Conservation (phyloP, 139 green algal species). For the Protoeuglena noctilucae region DNA sequence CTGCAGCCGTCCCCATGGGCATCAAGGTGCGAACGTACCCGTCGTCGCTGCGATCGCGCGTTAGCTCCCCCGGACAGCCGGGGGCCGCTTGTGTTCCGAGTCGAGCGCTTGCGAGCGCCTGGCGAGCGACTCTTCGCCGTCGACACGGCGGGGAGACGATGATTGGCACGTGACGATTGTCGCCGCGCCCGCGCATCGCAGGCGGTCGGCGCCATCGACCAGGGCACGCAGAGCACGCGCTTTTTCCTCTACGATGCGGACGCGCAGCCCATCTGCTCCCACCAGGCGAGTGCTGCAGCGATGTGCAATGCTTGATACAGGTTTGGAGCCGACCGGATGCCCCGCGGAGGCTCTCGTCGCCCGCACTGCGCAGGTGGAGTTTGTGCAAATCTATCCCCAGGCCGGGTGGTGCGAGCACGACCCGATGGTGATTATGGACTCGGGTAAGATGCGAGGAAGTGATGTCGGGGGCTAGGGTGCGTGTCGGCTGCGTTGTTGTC, state of each 20-base stretch:
- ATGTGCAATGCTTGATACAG: background rate
- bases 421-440: conserved; percentile 56
- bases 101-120: too few species aligned
- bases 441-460: conserved; percentile 20
- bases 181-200: too few species aligned
- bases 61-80: too few species aligned
- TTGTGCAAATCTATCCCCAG: conserved; percentile 50
- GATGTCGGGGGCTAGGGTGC: conserved; percentile 11
- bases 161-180: too few species aligned
- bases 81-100: too few species aligned
- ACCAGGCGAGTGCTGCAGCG: conserved; percentile 21
- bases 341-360: background rate
- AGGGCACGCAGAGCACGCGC: conserved; percentile 80
- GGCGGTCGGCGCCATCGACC: conserved; percentile 64
- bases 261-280: conserved; percentile 27
- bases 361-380: conserved; percentile 15
- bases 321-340: background rate
- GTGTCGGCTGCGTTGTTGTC: background rate
- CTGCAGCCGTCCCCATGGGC: too few species aligned
- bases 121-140: too few species aligned
- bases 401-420: conserved; percentile 91
- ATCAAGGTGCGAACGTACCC: too few species aligned
- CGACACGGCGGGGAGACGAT: too few species aligned
- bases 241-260: conserved; percentile 63
- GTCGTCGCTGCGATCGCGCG: too few species aligned